A percentile compares a stretch with the other conserved stretches of the same genome.
Evolutionary conservation across 495 filamentous ascomycete species (phyloP).

Genomic region (Penicillium arizonense): DNA sequence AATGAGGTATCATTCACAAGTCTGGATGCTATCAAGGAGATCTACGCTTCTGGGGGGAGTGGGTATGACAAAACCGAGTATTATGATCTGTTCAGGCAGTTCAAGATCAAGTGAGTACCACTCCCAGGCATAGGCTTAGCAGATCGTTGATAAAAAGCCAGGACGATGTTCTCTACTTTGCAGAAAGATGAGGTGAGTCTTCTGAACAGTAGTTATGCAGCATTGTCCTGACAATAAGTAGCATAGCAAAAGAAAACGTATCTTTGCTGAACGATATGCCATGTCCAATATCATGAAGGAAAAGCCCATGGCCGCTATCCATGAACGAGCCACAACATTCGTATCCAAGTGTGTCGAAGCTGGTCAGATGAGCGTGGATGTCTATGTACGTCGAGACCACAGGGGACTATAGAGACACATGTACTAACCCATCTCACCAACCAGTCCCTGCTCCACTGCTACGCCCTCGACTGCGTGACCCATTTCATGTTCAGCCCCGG

Average conservation of each 20-base stretch:
- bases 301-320: slow-evolving; percentile 51
- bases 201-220: neutral
- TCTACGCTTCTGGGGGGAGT: slow-evolving; percentile 62
- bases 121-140: neutral
- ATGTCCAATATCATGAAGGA: slow-evolving; percentile 61
- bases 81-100: slow-evolving; percentile 62
- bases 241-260: slow-evolving; percentile 58
- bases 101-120: slow-evolving; percentile 44
- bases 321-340: slow-evolving; percentile 52
- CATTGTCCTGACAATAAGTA: slow-evolving; percentile 20
- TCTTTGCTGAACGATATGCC: slow-evolving; percentile 63
- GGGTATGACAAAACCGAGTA: slow-evolving; percentile 69
- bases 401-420: neutral
- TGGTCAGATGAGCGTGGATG: slow-evolving; percentile 45
- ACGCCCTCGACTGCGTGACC: slow-evolving; percentile 64
- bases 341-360: slow-evolving; percentile 44
- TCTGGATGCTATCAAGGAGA: slow-evolving; percentile 58
- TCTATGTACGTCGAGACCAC: slow-evolving; percentile 47
- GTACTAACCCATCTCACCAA: neutral
- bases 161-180: slow-evolving; percentile 62
- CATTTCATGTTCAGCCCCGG: slow-evolving; percentile 64
- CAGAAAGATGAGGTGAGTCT: slow-evolving; percentile 47
- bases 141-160: slow-evolving; percentile 13
- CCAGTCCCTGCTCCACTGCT: slow-evolving; percentile 52
- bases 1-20: slow-evolving; percentile 62